phyloP scores from a whole-genome alignment of 352 stramenopile species.

The Blastocystis sp. region DNA sequence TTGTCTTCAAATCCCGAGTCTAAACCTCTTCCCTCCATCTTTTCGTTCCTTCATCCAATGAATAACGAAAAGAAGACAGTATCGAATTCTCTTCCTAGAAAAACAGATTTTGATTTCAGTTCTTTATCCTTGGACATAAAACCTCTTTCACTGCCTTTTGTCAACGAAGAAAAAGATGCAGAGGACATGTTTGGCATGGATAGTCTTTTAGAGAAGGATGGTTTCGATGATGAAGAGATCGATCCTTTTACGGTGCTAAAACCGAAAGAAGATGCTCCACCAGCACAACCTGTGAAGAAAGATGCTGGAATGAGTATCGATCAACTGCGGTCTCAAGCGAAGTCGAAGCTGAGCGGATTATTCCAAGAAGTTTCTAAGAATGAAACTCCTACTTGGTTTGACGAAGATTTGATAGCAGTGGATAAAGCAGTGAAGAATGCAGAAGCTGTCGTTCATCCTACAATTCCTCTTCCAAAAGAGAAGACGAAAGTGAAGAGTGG shows the following conservation, averaged over 20 bases:
- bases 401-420: not conserved
- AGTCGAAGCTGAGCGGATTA: not conserved
- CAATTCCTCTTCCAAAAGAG: not conserved
- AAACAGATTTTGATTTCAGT: not conserved
- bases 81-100: not conserved
- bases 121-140: not conserved
- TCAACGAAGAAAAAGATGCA: not conserved
- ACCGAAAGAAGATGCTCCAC: not conserved
- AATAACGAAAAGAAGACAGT: not conserved
- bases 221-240: not conserved
- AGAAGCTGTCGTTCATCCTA: not conserved
- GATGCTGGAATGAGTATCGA: not conserved
- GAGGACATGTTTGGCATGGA: constrained; percentile 2
- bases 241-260: not conserved
- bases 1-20: not conserved
- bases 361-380: not conserved
- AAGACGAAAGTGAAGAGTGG: not conserved
- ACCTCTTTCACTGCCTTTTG: not conserved
- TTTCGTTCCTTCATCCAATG: constrained; percentile 42
- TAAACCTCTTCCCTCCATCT: constrained; percentile 10
- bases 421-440: not conserved
- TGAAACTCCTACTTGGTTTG: not conserved
- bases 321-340: not conserved
- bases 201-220: not conserved
- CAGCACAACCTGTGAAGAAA: not conserved